Evolutionary conservation across 805 yeast species (phyloP).

Genomic region (Saturnispora sanitii): DNA sequence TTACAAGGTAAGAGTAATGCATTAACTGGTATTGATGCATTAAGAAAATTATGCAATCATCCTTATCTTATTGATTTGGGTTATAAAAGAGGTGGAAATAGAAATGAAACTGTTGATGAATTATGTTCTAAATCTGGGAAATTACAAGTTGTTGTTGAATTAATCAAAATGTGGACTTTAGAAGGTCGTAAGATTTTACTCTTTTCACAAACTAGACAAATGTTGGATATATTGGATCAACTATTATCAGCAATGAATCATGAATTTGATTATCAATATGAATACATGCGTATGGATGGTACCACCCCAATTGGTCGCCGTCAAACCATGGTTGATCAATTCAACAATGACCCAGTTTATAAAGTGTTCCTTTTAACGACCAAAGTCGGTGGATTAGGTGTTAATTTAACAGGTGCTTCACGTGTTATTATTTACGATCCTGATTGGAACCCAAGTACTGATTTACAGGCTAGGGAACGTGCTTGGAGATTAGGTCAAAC

Average conservation of each 20-base stretch:
- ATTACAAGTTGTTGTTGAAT: constrained; percentile 74
- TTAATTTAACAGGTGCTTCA: constrained; percentile 90
- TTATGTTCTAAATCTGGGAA: constrained; percentile 57
- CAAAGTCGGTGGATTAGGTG: constrained; percentile 92
- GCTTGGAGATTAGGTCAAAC: constrained; percentile 97
- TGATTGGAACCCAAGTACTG: constrained; percentile 98
- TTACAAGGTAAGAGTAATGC: constrained; percentile 70
- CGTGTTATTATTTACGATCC: constrained; percentile 92
- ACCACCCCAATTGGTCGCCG: constrained; percentile 70
- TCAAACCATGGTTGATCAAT: constrained; percentile 71
- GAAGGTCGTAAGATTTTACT: constrained; percentile 73
- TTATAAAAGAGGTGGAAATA: constrained; percentile 13
- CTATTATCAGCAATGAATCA: constrained; percentile 39
- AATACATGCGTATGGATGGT: constrained; percentile 87
- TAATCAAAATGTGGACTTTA: constrained; percentile 63
- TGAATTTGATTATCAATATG: constrained; percentile 24
- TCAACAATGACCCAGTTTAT: constrained; percentile 51
- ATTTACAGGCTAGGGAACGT: constrained; percentile 90
- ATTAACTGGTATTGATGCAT: constrained; percentile 78
- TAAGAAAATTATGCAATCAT: constrained; percentile 91
- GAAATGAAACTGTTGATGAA: constrained; percentile 27
- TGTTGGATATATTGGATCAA: constrained; percentile 77
- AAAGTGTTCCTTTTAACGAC: constrained; percentile 78
- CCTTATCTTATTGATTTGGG: constrained; percentile 68
- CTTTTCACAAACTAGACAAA: constrained; percentile 90